phyloP scores from a whole-genome alignment of 2,329 filamentous ascomycete genomes.

The Stagonosporopsis tanaceti region DNA sequence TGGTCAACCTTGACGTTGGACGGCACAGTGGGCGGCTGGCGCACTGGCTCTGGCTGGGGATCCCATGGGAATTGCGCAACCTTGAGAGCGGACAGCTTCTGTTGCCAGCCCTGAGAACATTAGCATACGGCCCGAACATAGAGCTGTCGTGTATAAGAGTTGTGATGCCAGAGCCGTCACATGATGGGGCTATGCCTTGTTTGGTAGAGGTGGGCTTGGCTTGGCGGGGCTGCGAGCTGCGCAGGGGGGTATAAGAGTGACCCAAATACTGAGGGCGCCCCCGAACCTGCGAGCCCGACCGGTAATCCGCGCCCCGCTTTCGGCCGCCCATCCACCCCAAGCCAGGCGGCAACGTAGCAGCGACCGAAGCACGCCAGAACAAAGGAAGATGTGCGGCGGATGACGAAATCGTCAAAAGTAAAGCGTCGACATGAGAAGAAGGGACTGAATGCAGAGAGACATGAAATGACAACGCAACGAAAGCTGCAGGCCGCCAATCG shows the following conservation, averaged over 20 bases:
- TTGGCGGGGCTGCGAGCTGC: slow-evolving; percentile 48
- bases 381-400: slow-evolving; percentile 23
- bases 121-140: slow-evolving; percentile 18
- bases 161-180: slow-evolving; percentile 35
- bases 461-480: slow-evolving; percentile 21
- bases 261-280: slow-evolving; percentile 56
- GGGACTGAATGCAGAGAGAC: slow-evolving; percentile 14
- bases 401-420: not conserved
- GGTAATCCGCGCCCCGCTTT: slow-evolving; percentile 55
- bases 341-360: slow-evolving; percentile 33
- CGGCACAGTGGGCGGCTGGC: slow-evolving; percentile 52
- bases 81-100: slow-evolving; percentile 82
- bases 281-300: slow-evolving; percentile 47
- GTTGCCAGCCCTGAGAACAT: slow-evolving; percentile 82
- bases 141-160: slow-evolving; percentile 9
- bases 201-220: slow-evolving; percentile 42
- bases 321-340: slow-evolving; percentile 46
- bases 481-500: slow-evolving; percentile 27
- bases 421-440: slow-evolving; percentile 5
- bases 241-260: slow-evolving; percentile 57
- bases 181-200: slow-evolving; percentile 46
- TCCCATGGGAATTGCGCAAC: slow-evolving; percentile 96
- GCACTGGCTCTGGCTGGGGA: slow-evolving; percentile 68
- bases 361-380: slow-evolving; percentile 26
- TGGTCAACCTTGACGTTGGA: slow-evolving; percentile 51